These are phyloP conservation scores for Sesbania bispinosa DNA, from an alignment of 306 rosid genomes.

Conservation along the genomic window DNA sequence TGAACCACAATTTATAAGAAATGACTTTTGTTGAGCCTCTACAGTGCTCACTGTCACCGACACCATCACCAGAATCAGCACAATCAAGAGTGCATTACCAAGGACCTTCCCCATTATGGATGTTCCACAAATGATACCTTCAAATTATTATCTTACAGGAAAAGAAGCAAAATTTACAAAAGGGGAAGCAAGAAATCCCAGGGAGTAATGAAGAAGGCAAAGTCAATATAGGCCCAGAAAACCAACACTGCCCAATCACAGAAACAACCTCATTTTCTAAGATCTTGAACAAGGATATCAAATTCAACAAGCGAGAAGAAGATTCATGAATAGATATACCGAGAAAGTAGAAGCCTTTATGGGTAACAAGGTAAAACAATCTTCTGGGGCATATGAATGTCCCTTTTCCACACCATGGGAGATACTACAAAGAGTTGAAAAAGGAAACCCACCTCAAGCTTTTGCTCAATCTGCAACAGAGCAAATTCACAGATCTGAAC, in stretches of 20 bases:
- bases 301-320: slow-evolving; percentile 25
- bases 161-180: slow-evolving; percentile 23
- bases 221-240: slow-evolving; percentile 24
- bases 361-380: slow-evolving; percentile 36
- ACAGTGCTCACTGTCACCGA: slow-evolving; percentile 32
- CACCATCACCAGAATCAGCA: slow-evolving; percentile 37
- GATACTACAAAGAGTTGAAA: slow-evolving; percentile 9
- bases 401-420: slow-evolving; percentile 2
- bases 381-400: slow-evolving; percentile 22
- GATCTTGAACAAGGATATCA: slow-evolving; percentile 25
- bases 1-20: slow-evolving; percentile 77
- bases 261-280: slow-evolving; percentile 9
- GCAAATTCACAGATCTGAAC: slow-evolving; percentile 48
- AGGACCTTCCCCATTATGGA: slow-evolving; percentile 46
- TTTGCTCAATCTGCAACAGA: slow-evolving; percentile 23
- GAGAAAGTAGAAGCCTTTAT: slow-evolving; percentile 30
- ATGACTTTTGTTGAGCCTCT: slow-evolving; percentile 54
- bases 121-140: slow-evolving; percentile 16
- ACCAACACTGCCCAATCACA: slow-evolving; percentile 30
- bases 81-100: slow-evolving; percentile 29
- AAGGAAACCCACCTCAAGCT: slow-evolving; percentile 34
- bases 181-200: slow-evolving; percentile 11
- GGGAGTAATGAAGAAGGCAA: background rate
- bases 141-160: background rate
- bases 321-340: background rate